phyloP scores from a whole-genome alignment of 805 yeast species.

The Saccharomyces kudriavzevii region DNA sequence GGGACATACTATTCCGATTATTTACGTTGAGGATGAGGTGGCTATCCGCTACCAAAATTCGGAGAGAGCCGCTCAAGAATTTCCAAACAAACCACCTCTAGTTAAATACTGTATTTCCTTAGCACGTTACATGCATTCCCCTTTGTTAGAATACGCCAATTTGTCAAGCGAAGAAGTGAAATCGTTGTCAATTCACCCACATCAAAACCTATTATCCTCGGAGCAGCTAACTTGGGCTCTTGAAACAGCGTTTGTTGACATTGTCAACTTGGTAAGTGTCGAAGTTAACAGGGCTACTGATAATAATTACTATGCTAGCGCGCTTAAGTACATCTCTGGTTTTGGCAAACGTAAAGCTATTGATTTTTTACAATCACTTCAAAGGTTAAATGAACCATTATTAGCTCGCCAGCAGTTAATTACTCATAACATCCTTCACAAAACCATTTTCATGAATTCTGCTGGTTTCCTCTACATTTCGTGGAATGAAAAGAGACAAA shows the following conservation, averaged over 20 bases:
- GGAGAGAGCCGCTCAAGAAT: conserved; percentile 63
- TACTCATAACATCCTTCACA: conserved; percentile 68
- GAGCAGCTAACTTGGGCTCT: conserved; percentile 59
- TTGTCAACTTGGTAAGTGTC: conserved; percentile 84
- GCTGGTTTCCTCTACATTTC: conserved; percentile 82
- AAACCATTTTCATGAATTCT: conserved; percentile 81
- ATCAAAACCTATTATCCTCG: conserved; percentile 61
- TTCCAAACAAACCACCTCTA: conserved; percentile 74
- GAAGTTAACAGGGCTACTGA: conserved; percentile 87
- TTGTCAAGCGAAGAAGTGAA: conserved; percentile 61
- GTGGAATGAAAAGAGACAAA: conserved; percentile 41
- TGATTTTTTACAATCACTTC: conserved; percentile 75
- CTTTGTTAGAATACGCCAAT: conserved; percentile 82
- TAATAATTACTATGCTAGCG: conserved; percentile 53
- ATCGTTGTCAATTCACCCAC: conserved; percentile 58
- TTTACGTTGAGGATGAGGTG: conserved; percentile 89
- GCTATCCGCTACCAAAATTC: conserved; percentile 84
- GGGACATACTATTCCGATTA: conserved; percentile 51
- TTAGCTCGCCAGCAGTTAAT: conserved; percentile 82
- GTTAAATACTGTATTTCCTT: conserved; percentile 80
- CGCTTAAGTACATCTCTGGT: conserved; percentile 77
- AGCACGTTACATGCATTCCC: conserved; percentile 88
- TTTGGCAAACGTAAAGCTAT: conserved; percentile 93
- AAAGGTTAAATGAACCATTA: conserved; percentile 40
- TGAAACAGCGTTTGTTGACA: conserved; percentile 80